Conservation (phyloP, 2,329 filamentous ascomycete species). For the Pseudocercospora macadamiae region DNA sequence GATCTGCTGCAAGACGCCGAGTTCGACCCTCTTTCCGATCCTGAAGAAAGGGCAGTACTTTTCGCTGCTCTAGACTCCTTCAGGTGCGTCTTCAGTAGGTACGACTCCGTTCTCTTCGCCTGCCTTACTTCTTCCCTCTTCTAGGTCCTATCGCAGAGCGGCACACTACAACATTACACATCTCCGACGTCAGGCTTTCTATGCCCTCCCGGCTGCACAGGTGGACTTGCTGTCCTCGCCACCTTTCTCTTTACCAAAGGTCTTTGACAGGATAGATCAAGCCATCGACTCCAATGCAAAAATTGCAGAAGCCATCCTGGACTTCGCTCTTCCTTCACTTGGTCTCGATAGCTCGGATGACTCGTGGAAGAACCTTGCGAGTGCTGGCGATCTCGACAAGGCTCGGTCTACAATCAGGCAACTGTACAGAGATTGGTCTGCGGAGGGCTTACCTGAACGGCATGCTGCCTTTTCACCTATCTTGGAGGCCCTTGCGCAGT, state of each 20-base stretch:
- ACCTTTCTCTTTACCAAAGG: conserved; percentile 81
- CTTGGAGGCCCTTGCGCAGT: conserved; percentile 62
- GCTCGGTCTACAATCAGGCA: conserved; percentile 90
- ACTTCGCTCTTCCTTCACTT: conserved; percentile 70
- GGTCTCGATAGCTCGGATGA: conserved; percentile 51
- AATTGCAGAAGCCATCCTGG: conserved; percentile 76
- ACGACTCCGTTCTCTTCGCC: conserved; percentile 10
- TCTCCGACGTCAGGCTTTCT: conserved; percentile 87
- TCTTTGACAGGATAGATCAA: conserved; percentile 76
- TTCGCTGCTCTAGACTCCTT: conserved; percentile 87
- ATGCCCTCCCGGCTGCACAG: conserved; percentile 80
- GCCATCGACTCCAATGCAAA: conserved; percentile 88
- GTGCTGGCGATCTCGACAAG: conserved; percentile 79
- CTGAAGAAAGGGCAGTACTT: conserved; percentile 78
- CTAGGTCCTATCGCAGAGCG: conserved; percentile 70
- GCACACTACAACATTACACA: conserved; percentile 92
- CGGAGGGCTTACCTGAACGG: conserved; percentile 73
- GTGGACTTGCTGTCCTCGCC: conserved; percentile 79
- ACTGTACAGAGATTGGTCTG: conserved; percentile 93
- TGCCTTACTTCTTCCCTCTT: conserved; percentile 11
- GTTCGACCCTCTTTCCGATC: conserved; percentile 69
- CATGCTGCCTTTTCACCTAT: conserved; percentile 77
- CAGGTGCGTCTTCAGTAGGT: conserved; percentile 57
- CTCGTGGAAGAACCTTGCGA: conserved; percentile 72
- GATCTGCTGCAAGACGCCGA: conserved; percentile 37